Base-by-base conservation (phyloP, 23 red algal genomes). In the Pyropia yezoensis region DNA sequence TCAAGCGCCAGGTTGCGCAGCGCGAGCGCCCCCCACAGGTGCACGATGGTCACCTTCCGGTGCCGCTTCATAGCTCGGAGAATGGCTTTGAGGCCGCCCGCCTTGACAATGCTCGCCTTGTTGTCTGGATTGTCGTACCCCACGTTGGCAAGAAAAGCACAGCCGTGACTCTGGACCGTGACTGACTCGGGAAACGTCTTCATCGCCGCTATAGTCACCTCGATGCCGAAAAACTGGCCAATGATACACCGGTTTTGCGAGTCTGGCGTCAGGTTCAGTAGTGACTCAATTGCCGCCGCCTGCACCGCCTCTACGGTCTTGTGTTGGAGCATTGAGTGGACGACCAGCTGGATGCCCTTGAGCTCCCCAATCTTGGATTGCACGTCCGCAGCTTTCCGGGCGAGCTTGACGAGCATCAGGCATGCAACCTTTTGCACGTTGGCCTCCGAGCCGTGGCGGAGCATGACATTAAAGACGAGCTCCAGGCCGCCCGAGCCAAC, bases 61-160 rank as follows among this genome's bases (percentile, higher is more conserved):
- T 70, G 66, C 27, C 17, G 15, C 66, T 70, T 70, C 17, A 70
- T n/a, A 13, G 66, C 66, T 15, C 66, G 66, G 47, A 70, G 50
- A 12, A 52, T 52, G 33, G 66, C 66, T 45, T 52, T 47, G 17
- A 47, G 47, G 17, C 23, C 15, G 39, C 66, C 66, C 47, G 47
- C 66, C 27, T 23, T 19, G 17, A 47, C 17, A 20, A 47, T 25
- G 14, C 25, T 52, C 29, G 66, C 66, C 25, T 47, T 52, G 17
- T 21, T 19, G 23, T 14, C 12, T 16, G 17, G 18, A 39, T 18
- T 52, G 54, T 70, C 29, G 14, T 70, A 47, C n/a, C 27, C 27
- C 7, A 70, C 23, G 66, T 27, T 16, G 27, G 39, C 26, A 8
- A 70, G 66, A 18, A 70, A 18, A 50, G 27, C 32, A 47, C 50